phyloP scores from a whole-genome alignment of 192 early-diverging fungal species.

The Coemansia asiatica region DNA sequence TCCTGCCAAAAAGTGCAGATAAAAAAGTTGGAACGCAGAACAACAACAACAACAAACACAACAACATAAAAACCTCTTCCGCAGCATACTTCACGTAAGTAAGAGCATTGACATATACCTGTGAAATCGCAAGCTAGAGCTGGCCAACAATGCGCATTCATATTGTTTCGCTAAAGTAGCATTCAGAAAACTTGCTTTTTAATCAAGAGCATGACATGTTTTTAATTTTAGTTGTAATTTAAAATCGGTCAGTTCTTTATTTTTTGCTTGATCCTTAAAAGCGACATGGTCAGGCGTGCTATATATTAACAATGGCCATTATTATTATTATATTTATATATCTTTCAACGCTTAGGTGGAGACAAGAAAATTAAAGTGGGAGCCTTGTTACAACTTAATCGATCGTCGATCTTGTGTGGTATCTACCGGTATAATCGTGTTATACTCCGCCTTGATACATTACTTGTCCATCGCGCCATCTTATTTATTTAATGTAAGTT shows the following conservation, averaged over 20 bases:
- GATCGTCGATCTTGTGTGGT: background rate
- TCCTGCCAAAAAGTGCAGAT: background rate
- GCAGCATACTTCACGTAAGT: background rate
- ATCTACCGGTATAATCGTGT: background rate
- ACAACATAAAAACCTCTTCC: background rate
- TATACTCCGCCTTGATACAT: background rate
- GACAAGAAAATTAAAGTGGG: background rate
- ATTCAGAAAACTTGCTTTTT: background rate
- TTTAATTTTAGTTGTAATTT: background rate
- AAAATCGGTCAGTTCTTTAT: background rate
- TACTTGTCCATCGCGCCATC: background rate
- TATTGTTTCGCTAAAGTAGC: too few relatives aligned
- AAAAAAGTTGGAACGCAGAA: background rate
- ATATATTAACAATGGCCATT: background rate
- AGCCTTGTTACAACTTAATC: too few relatives aligned
- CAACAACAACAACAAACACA: too few relatives aligned
- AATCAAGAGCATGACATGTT: background rate
- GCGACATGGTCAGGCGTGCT: background rate
- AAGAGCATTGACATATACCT: background rate
- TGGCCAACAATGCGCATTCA: background rate
- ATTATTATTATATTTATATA: background rate
- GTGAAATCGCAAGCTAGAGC: background rate
- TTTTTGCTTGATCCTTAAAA: background rate
- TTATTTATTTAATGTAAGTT: background rate
- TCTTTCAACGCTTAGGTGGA: background rate